phyloP scores from a whole-genome alignment of 1,284 basidiomycete genomes.

The Anthracocystis panici-leucophaei region DNA sequence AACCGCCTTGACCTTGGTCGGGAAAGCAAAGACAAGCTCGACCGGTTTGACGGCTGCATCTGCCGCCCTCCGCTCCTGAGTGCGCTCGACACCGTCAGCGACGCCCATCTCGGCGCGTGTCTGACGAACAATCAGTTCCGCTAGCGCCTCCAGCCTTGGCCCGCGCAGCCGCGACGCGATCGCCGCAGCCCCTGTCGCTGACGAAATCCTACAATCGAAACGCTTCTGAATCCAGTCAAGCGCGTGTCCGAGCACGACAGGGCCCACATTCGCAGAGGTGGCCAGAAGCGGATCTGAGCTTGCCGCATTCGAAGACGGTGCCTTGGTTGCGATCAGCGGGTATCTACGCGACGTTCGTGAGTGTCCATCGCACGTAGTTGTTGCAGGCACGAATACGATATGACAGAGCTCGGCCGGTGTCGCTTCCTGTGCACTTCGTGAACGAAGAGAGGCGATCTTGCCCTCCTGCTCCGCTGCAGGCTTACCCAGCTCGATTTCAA shows the following conservation, averaged over 20 bases:
- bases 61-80: constrained; percentile 12
- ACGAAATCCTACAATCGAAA: constrained; percentile 48
- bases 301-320: constrained; percentile 22
- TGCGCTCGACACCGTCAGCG: constrained; percentile 15
- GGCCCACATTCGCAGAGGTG: constrained; percentile 28
- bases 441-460: constrained; percentile 14
- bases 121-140: constrained; percentile 42
- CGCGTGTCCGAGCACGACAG: constrained; percentile 36
- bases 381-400: constrained; percentile 43
- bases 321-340: constrained; percentile 46
- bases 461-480: constrained; percentile 30
- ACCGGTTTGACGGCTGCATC: constrained; percentile 41
- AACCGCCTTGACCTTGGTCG: constrained; percentile 12
- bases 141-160: constrained; percentile 30
- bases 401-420: constrained; percentile 46
- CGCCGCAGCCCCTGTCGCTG: constrained; percentile 26
- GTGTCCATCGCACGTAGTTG: constrained; percentile 10
- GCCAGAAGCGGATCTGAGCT: constrained; percentile 23
- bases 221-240: constrained; percentile 54
- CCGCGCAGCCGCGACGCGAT: constrained; percentile 34
- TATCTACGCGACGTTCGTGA: constrained; percentile 33
- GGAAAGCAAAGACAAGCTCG: constrained; percentile 41
- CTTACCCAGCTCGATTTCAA: constrained; percentile 51
- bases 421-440: constrained; percentile 24
- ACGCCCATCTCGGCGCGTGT: constrained; percentile 32